These are phyloP conservation scores for Carex arenaria DNA, from an alignment of 202 grass and related monocot genomes.

Conservation along the genomic window DNA sequence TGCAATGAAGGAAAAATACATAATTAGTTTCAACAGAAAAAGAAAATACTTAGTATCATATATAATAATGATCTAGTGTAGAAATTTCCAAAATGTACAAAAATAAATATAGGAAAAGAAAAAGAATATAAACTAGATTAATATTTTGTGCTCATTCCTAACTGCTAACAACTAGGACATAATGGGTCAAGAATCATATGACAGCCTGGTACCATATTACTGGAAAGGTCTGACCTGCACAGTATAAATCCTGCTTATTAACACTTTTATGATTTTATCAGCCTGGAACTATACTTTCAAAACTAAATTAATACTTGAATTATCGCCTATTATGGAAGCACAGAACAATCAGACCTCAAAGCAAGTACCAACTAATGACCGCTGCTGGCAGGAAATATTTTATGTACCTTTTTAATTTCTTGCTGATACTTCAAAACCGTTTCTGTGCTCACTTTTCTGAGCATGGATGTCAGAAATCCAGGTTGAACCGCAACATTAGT, in stretches of 20 bases:
- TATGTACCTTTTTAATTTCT: constrained; percentile 80
- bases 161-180: background rate
- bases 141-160: background rate
- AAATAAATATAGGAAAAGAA: background rate
- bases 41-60: background rate
- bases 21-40: background rate
- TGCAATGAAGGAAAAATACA: constrained; percentile 22
- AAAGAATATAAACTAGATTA: background rate
- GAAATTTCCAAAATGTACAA: background rate
- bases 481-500: constrained; percentile 63
- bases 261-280: background rate
- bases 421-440: constrained; percentile 67
- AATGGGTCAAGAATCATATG: background rate
- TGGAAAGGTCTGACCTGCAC: background rate
- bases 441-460: constrained; percentile 49
- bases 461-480: constrained; percentile 55
- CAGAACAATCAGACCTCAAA: background rate
- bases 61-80: background rate
- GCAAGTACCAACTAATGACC: background rate
- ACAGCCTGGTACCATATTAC: background rate
- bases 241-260: background rate
- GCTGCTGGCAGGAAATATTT: background rate
- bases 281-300: background rate
- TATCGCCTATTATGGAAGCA: background rate
- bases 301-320: background rate